These are phyloP conservation scores for Mortierella sp. DNA, from an alignment of 371 early-diverging fungal genomes.

Conservation along the genomic window DNA sequence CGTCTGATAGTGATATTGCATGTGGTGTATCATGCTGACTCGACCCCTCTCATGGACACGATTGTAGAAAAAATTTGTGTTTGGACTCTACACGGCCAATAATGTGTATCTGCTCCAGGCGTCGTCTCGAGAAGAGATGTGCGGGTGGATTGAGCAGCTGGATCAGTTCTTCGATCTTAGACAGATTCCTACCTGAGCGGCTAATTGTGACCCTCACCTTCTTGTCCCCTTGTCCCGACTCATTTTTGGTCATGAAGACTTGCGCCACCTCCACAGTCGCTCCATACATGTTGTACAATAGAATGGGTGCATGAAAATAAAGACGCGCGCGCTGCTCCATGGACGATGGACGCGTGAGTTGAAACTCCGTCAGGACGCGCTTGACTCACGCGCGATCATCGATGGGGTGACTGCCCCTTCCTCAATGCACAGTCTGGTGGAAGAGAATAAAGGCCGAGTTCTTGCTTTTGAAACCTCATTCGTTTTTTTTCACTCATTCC, in stretches of 20 bases:
- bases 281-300: no score
- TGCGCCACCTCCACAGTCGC: no score
- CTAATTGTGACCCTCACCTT: neutral
- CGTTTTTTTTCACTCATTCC: neutral
- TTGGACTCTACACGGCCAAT: conserved; percentile 83
- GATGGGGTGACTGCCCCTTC: conserved; percentile 9
- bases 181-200: conserved; percentile 16
- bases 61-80: conserved; percentile 75
- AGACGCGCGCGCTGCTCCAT: neutral
- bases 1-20: neutral
- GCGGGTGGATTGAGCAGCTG: conserved; percentile 73
- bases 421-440: neutral
- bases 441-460: neutral
- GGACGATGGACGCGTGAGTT: no score
- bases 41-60: no score
- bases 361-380: neutral
- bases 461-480: neutral
- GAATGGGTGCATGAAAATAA: no score
- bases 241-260: no score
- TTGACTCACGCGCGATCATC: conserved; percentile 20
- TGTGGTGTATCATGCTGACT: conserved; percentile 10
- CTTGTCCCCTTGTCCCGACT: neutral
- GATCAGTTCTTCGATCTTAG: conserved; percentile 48
- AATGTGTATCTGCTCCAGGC: conserved; percentile 84
- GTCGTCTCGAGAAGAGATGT: conserved; percentile 72